A percentile compares a stretch with the other conserved stretches of the same genome.
phyloP scores from a whole-genome alignment of 1,284 basidiomycete genomes.

The Sanghuangporus sanghuang region DNA sequence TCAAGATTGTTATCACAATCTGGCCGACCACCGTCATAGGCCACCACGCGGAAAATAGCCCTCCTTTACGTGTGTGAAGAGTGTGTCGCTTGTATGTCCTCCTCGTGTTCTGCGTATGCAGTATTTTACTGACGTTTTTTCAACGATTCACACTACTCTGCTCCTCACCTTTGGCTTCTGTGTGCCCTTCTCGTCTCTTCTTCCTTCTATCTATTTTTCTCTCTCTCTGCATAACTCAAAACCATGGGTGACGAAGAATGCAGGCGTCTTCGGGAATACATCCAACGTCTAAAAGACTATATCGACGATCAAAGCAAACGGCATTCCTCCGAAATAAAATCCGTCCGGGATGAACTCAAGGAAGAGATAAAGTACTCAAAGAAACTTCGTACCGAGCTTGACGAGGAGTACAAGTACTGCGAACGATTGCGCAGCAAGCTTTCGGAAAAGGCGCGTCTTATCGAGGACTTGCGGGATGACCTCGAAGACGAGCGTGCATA shows the following conservation, averaged over 20 bases:
- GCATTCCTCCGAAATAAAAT: not conserved
- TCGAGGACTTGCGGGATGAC: slow-evolving; percentile 2
- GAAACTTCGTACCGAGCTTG: slow-evolving; percentile 9
- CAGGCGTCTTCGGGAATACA: slow-evolving; percentile 7
- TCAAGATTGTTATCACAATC: not conserved
- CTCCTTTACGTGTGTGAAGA: slow-evolving; percentile 11
- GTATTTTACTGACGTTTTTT: not conserved
- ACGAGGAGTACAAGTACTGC: slow-evolving; percentile 10
- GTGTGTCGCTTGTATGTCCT: not conserved
- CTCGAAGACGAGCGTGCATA: slow-evolving; percentile 7
- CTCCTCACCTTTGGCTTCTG: not conserved
- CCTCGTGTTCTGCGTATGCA: slow-evolving; percentile 2
- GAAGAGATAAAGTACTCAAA: slow-evolving; percentile 7
- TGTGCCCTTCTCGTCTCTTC: not conserved
- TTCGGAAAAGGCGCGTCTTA: not conserved
- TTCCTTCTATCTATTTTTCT: not conserved
- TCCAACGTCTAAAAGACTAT: slow-evolving; percentile 7
- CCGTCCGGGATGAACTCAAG: slow-evolving; percentile 2
- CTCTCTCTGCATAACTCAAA: not conserved
- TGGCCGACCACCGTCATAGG: not conserved
- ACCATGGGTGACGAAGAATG: slow-evolving; percentile 10
- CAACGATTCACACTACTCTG: not conserved
- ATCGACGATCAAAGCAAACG: slow-evolving; percentile 10
- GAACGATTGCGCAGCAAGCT: not conserved
- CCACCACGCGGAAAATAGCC: not conserved